Evolutionary conservation across 2,329 filamentous ascomycete genomes (phyloP).

Genomic region (Nothopassalora personata): DNA sequence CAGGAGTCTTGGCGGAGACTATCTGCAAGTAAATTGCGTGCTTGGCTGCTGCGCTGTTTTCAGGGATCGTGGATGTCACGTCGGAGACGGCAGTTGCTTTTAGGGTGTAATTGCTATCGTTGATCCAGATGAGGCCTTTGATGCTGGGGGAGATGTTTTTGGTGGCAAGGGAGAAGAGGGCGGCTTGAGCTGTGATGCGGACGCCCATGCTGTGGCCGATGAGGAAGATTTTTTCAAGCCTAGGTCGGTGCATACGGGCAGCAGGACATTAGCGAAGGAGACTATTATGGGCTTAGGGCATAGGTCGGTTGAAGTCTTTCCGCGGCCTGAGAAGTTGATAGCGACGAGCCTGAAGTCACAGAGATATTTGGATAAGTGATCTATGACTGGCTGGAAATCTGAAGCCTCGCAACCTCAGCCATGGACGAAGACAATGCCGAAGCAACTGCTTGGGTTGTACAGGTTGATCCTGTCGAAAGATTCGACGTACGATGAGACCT

Average conservation of each 20-base stretch:
- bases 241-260: neutral
- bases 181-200: conserved; percentile 4
- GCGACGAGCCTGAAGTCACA: neutral
- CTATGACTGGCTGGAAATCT: conserved; percentile 3
- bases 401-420: conserved; percentile 12
- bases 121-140: conserved; percentile 9
- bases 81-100: conserved; percentile 4
- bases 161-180: neutral
- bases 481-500: neutral
- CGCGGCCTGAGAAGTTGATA: conserved; percentile 11
- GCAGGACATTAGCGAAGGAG: conserved; percentile 5
- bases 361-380: neutral
- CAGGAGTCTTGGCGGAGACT: conserved; percentile 9
- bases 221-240: conserved; percentile 4
- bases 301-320: neutral
- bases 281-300: conserved; percentile 1
- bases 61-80: neutral
- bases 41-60: conserved; percentile 1
- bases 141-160: neutral
- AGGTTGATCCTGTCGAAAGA: neutral
- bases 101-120: conserved; percentile 11
- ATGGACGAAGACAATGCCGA: conserved; percentile 8
- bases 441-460: neutral
- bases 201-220: conserved; percentile 15
- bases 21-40: conserved; percentile 7